phyloP scores from a whole-genome alignment of 2,329 filamentous ascomycete genomes.

The Raffaelea arxii region DNA sequence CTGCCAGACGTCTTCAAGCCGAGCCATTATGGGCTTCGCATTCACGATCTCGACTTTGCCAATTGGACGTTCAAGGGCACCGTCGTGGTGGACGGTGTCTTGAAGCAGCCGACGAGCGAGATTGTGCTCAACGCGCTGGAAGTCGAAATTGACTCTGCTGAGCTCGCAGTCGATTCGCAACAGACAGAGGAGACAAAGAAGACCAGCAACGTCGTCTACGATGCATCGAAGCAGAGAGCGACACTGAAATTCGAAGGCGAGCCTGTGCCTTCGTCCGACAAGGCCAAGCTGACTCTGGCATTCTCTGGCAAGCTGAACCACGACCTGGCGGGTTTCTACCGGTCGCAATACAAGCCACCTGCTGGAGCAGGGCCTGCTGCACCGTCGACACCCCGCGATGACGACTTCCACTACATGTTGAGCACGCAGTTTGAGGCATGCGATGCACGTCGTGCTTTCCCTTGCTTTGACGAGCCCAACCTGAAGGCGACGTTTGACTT shows the following conservation, averaged over 20 bases:
- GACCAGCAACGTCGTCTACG: conserved; percentile 63
- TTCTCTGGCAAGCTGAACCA: conserved; percentile 79
- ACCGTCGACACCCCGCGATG: conserved; percentile 66
- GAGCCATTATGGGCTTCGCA: conserved; percentile 72
- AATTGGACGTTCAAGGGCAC: conserved; percentile 71
- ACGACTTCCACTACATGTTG: conserved; percentile 63
- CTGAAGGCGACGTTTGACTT: conserved; percentile 95
- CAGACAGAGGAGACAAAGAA: conserved; percentile 48
- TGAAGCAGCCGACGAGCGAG: conserved; percentile 62
- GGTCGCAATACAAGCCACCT: conserved; percentile 67
- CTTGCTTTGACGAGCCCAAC: conserved; percentile 96
- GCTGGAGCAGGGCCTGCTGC: conserved; percentile 48
- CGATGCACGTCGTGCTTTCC: conserved; percentile 89
- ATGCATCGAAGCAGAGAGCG: conserved; percentile 74
- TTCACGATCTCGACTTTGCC: conserved; percentile 71
- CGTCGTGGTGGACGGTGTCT: conserved; percentile 64
- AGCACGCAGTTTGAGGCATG: conserved; percentile 97
- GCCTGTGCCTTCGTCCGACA: conserved; percentile 50
- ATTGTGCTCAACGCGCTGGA: conserved; percentile 81
- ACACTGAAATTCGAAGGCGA: conserved; percentile 64
- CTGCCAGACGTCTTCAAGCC: conserved; percentile 64
- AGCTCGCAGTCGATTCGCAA: conserved; percentile 48
- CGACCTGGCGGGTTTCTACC: conserved; percentile 96
- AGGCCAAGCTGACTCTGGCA: conserved; percentile 47
- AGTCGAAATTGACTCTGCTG: conserved; percentile 60